Conservation (phyloP, 768 basidiomycete species). For the Leccinum boreale region DNA sequence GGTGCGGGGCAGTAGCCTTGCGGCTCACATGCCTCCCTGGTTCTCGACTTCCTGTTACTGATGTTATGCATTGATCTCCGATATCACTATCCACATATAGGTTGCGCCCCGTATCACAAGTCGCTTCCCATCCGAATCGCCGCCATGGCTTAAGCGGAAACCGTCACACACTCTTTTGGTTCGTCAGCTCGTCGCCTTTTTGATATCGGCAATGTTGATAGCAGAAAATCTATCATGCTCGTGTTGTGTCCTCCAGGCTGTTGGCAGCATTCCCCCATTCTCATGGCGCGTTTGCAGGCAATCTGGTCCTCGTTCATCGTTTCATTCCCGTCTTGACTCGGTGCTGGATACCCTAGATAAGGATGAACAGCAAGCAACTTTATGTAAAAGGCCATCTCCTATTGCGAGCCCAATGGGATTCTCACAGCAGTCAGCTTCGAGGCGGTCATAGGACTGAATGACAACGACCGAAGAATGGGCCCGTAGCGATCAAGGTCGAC, state of each 20-base stretch:
- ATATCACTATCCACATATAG: slow-evolving; percentile 2
- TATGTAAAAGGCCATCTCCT: too few species aligned
- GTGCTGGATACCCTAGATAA: slow-evolving; percentile 35
- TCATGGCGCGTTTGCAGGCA: slow-evolving; percentile 17
- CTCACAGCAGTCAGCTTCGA: slow-evolving; percentile 33
- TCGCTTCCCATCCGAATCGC: neutral
- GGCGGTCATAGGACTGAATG: neutral
- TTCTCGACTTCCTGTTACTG: slow-evolving; percentile 1
- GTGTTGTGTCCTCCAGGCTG: too few species aligned
- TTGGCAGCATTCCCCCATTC: neutral
- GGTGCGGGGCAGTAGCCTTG: neutral
- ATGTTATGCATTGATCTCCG: neutral
- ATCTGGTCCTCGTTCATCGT: too few species aligned
- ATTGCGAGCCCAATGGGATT: neutral
- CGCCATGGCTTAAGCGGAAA: slow-evolving; percentile 21
- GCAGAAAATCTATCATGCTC: slow-evolving; percentile 30
- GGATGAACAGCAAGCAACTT: slow-evolving; percentile 24
- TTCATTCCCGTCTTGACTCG: neutral
- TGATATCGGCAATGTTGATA: slow-evolving; percentile 38
- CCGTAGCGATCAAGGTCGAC: too few species aligned
- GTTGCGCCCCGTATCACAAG: neutral
- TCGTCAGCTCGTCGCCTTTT: slow-evolving; percentile 33
- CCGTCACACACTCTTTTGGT: slow-evolving; percentile 30
- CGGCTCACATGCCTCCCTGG: neutral
- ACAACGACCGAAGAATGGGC: neutral